Evolutionary conservation across 192 early-diverging fungal genomes (phyloP).

Genomic region (Phycomyces blakesleeanus): DNA sequence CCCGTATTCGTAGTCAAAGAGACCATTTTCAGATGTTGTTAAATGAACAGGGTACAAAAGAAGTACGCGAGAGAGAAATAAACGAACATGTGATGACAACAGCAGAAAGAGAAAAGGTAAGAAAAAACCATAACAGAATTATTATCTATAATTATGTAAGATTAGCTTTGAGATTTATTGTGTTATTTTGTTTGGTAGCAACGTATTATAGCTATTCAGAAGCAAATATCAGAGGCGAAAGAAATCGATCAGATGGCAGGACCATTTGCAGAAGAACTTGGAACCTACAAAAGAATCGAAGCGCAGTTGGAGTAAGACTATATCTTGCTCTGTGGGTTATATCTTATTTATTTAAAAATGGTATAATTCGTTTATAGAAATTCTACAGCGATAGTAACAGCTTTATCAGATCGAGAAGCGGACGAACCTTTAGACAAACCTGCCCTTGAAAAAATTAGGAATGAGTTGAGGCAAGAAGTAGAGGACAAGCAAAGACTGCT

Average conservation of each 20-base stretch:
- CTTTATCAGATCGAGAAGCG: too few relatives aligned
- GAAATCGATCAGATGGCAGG: conserved; percentile 11
- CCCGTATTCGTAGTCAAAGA: conserved; percentile 49
- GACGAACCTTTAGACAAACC: too few relatives aligned
- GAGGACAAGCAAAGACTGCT: not conserved
- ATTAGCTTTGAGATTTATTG: too few relatives aligned
- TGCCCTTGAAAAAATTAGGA: too few relatives aligned
- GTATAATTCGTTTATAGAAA: too few relatives aligned
- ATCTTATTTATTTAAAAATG: not conserved
- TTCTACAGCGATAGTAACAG: too few relatives aligned
- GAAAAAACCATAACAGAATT: too few relatives aligned
- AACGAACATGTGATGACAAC: conserved; percentile 4
- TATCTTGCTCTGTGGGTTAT: not conserved
- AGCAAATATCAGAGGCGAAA: conserved; percentile 6
- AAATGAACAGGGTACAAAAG: conserved; percentile 23
- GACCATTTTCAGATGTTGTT: conserved; percentile 48
- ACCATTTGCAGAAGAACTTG: conserved; percentile 16
- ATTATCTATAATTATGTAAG: too few relatives aligned
- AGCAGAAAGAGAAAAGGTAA: conserved; percentile 17
- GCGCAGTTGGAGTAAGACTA: conserved; percentile 5
- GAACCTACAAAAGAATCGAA: conserved; percentile 1
- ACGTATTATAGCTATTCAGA: conserved; percentile 7
- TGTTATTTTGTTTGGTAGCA: conserved; percentile 2
- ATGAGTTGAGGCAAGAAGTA: too few relatives aligned
- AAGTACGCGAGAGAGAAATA: not conserved